Percentiles rank a stretch among this genome's conserved stretches.
These are phyloP conservation scores for Wickerhamiella pararugosa DNA, from an alignment of 1,139 yeast species.

Conservation along the genomic window DNA sequence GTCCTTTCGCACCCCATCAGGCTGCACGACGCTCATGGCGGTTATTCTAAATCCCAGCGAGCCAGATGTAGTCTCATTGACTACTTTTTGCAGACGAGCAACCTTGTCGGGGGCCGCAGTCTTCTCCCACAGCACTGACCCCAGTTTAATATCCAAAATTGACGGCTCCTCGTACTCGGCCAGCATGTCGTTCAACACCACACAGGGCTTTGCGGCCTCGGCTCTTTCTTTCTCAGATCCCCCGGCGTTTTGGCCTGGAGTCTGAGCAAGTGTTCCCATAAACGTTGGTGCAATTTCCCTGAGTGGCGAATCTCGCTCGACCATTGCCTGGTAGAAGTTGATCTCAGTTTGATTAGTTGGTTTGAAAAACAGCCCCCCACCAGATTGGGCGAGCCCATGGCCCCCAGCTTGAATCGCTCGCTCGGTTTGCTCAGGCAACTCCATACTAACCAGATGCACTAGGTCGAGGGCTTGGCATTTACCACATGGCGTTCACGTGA, in stretches of 20 bases:
- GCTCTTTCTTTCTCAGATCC: background rate
- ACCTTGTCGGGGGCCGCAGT: slow-evolving; percentile 45
- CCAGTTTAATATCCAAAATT: slow-evolving; percentile 72
- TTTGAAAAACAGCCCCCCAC: slow-evolving; percentile 52
- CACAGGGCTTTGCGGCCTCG: slow-evolving; percentile 8
- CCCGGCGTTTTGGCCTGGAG: slow-evolving; percentile 14
- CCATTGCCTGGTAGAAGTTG: slow-evolving; percentile 42
- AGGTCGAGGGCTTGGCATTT: too few relatives aligned
- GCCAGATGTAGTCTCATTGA: slow-evolving; percentile 67
- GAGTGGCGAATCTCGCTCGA: slow-evolving; percentile 16
- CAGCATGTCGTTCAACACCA: slow-evolving; percentile 65
- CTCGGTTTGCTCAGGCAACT: background rate
- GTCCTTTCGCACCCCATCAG: slow-evolving; percentile 26
- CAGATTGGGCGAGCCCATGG: slow-evolving; percentile 66
- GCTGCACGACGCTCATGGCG: slow-evolving; percentile 57
- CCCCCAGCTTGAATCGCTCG: slow-evolving; percentile 60
- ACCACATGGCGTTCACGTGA: too few relatives aligned
- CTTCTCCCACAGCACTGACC: slow-evolving; percentile 52
- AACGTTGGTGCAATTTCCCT: slow-evolving; percentile 25
- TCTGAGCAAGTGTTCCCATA: slow-evolving; percentile 27
- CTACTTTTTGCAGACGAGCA: slow-evolving; percentile 45
- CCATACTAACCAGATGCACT: too few relatives aligned
- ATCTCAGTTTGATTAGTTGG: slow-evolving; percentile 49
- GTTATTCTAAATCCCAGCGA: slow-evolving; percentile 60
- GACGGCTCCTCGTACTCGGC: slow-evolving; percentile 52